phyloP scores from a whole-genome alignment of 164 flowering plant species.

The Dillenia turbinata region DNA sequence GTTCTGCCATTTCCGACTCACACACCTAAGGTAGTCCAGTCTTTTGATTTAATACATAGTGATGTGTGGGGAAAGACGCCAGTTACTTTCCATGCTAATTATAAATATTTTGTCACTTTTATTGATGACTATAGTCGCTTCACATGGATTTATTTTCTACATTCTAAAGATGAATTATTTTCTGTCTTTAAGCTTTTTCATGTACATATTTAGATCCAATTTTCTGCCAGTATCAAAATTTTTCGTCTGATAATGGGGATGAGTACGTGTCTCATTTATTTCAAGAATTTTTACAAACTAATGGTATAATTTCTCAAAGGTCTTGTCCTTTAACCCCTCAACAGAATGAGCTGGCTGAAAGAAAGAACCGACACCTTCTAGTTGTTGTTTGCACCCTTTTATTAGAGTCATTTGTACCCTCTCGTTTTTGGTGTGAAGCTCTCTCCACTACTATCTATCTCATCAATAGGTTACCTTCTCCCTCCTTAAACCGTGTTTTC shows the following conservation, averaged over 20 bases:
- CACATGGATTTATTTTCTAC: constrained; percentile 13
- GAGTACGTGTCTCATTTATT: background rate
- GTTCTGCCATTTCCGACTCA: constrained; percentile 4
- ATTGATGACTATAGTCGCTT: constrained; percentile 8
- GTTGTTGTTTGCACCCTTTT: constrained; percentile 7
- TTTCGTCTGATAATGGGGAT: constrained; percentile 6
- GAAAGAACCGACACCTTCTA: constrained; percentile 10
- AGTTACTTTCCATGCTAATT: constrained; percentile 1
- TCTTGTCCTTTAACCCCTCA: constrained; percentile 10
- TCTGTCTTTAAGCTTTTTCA: background rate
- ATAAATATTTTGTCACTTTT: constrained; percentile 5
- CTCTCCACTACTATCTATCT: constrained; percentile 5
- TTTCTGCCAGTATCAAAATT: background rate
- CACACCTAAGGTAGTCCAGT: too few species aligned
- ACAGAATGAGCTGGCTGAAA: constrained; percentile 9
- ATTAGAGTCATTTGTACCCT: constrained; percentile 5
- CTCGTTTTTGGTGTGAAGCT: constrained; percentile 14
- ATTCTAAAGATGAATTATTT: constrained; percentile 5
- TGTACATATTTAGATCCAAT: constrained; percentile 4
- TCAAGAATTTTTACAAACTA: background rate
- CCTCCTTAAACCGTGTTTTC: background rate
- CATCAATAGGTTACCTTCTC: constrained; percentile 7
- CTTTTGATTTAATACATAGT: constrained; percentile 9
- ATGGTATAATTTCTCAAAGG: constrained; percentile 8
- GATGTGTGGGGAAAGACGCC: constrained; percentile 8